Percentiles rank a stretch among this genome's conserved stretches.
phyloP scores from a whole-genome alignment of 345 rosid species.

The Salix udensis region DNA sequence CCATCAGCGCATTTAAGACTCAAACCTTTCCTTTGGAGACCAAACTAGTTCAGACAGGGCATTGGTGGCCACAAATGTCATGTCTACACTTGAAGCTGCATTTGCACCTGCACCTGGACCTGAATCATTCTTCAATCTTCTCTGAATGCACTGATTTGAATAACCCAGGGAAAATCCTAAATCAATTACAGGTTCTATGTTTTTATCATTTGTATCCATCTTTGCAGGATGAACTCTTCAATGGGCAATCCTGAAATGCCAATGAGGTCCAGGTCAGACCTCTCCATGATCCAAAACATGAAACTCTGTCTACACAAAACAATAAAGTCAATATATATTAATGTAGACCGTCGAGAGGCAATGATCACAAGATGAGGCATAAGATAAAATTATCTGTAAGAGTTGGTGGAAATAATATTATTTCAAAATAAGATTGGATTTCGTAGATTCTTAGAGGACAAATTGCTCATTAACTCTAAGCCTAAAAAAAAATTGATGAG shows the following conservation, averaged over 20 bases:
- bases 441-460: not conserved
- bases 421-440: not conserved
- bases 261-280: constrained; percentile 16
- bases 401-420: not conserved
- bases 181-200: constrained; percentile 39
- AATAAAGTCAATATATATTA: not conserved
- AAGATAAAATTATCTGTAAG: not conserved
- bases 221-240: constrained; percentile 28
- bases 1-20: constrained; percentile 71
- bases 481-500: not conserved
- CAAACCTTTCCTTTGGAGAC: constrained; percentile 77
- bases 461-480: not conserved
- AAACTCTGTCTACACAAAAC: constrained; percentile 7
- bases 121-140: constrained; percentile 37
- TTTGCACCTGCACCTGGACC: constrained; percentile 96
- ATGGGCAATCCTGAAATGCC: constrained; percentile 31
- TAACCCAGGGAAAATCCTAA: constrained; percentile 37
- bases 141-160: constrained; percentile 31
- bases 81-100: constrained; percentile 56
- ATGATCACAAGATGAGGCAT: not conserved
- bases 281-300: constrained; percentile 17
- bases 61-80: constrained; percentile 50
- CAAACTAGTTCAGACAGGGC: constrained; percentile 82
- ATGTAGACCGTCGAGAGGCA: not conserved
- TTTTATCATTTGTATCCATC: constrained; percentile 52